Evolutionary conservation across 2,329 filamentous ascomycete genomes (phyloP).

Genomic region (Arthrocladium fulminans): DNA sequence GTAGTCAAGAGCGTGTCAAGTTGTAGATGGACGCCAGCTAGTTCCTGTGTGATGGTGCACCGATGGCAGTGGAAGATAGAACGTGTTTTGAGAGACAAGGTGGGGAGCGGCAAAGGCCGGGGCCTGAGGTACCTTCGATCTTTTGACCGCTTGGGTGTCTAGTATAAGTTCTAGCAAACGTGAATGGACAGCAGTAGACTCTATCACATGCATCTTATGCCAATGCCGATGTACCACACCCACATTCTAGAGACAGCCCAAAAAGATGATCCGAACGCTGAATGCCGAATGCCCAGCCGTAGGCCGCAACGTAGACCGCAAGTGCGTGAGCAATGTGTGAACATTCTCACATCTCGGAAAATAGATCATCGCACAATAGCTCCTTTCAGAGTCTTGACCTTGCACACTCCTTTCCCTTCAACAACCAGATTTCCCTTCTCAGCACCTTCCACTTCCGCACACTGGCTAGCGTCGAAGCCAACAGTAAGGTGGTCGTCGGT

Average conservation of each 20-base stretch:
- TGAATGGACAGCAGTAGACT: neutral
- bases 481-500: slow-evolving; percentile 75
- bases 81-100: too few species aligned
- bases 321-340: neutral
- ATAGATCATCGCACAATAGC: slow-evolving; percentile 38
- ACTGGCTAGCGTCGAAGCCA: slow-evolving; percentile 68
- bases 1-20: slow-evolving; percentile 13
- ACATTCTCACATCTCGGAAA: neutral
- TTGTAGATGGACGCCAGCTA: neutral
- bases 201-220: neutral
- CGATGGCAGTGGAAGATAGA: too few species aligned
- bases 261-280: too few species aligned
- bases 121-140: too few species aligned
- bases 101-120: too few species aligned
- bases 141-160: too few species aligned
- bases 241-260: too few species aligned
- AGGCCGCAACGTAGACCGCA: neutral
- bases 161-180: neutral
- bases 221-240: neutral
- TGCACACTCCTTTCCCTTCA: slow-evolving; percentile 66
- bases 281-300: neutral
- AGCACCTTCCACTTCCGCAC: slow-evolving; percentile 59
- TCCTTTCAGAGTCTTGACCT: slow-evolving; percentile 68
- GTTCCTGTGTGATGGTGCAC: too few species aligned
- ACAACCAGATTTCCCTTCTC: slow-evolving; percentile 59